Evolutionary conservation across 2,329 filamentous ascomycete species (phyloP).

Genomic region (Hymenoscyphus fructigenus): DNA sequence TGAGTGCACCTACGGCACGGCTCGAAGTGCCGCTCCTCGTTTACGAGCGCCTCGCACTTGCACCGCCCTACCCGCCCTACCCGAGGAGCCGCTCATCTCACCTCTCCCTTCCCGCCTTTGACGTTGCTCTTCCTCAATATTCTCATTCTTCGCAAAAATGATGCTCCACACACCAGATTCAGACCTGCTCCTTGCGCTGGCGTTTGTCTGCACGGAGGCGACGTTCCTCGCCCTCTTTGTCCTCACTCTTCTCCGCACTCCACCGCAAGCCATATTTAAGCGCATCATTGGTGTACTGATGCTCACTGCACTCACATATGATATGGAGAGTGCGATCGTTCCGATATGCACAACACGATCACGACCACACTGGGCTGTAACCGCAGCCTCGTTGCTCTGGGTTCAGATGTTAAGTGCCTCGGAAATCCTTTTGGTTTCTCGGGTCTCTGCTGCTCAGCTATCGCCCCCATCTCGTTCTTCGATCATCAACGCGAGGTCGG

Average conservation of each 20-base stretch:
- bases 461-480: not conserved
- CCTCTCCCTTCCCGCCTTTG: no score
- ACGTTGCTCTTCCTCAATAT: not conserved
- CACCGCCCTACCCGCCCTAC: no score
- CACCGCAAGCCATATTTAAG: not conserved
- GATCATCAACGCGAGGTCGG: not conserved
- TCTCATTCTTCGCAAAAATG: not conserved
- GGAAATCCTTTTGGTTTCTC: not conserved
- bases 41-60: no score
- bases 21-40: no score
- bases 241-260: not conserved
- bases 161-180: not conserved
- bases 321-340: not conserved
- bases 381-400: not conserved
- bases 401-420: not conserved
- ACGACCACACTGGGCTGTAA: not conserved
- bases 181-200: not conserved
- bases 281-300: not conserved
- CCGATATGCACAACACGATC: not conserved
- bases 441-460: not conserved
- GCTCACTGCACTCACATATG: not conserved
- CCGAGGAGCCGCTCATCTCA: no score
- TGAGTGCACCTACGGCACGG: no score
- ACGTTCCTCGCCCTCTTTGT: not conserved
- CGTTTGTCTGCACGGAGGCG: not conserved